Base-by-base conservation (phyloP, 1,284 basidiomycete genomes). In the Ustilago nuda region DNA sequence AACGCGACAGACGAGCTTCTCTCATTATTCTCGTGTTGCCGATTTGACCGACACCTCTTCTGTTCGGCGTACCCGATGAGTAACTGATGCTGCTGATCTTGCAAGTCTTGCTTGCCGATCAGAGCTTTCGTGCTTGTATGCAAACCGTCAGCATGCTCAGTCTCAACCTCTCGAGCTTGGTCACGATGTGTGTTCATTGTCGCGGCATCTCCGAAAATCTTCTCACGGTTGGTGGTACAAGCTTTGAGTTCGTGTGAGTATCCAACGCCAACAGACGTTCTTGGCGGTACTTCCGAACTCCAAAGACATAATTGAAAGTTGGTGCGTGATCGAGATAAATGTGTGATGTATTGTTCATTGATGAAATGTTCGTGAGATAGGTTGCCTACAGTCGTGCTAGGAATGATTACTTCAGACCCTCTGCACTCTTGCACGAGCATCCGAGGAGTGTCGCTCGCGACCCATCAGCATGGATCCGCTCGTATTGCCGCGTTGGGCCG, bases 1-100 rank as follows among this genome's bases (percentile, higher is more conserved):
- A 61, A 61, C 59, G 59, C 59, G 59, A 61, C 33, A 11, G 45
- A 32, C 48, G 8, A 12, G 23, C 48, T 50, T 50, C 48, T 50
- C 51, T n/a, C 15, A 8, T 35, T n/a, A 48, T n/a, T 41, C 17
- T 41, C 39, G 13, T 19, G 43, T 45, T 5, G 8, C 43, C 39
- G 39, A 41, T 4, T 5, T 53, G 33, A 19, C 32, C 33, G 32
- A 53, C 6, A 27, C 35, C 9, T 23, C 53, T 4, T 55, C 19
- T 41, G 53, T 55, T 50, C 48, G 48, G 48, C 23, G 4, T 50
- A 8, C 12, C 48, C 48, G 48, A 50, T 12, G 12, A 23, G 4
- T 11, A 13, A 32, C 11, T 50, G 27, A 17, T 32, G 48, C 30
- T 50, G 48, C 48, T 39, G 37, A 32, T 17, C 6, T 50, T 4